Conservation (phyloP, 2,329 filamentous ascomycete genomes). For the Colletotrichum camelliae region DNA sequence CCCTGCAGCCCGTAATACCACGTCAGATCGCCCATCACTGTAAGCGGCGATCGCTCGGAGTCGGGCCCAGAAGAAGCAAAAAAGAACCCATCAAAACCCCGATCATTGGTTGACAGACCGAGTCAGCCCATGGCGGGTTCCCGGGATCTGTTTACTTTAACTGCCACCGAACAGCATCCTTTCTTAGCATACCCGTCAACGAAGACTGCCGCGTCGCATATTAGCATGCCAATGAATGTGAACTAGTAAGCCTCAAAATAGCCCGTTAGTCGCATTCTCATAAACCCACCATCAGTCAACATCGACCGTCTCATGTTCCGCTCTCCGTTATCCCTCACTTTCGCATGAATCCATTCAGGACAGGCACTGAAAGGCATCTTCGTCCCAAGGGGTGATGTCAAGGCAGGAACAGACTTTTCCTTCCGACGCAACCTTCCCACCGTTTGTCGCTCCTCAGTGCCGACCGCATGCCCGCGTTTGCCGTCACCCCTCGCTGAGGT, state of each 20-base stretch:
- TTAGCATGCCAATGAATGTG: neutral
- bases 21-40: neutral
- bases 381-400: neutral
- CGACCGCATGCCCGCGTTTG: neutral
- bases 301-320: neutral
- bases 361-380: neutral
- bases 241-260: neutral
- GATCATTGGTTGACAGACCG: neutral
- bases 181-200: neutral
- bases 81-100: neutral
- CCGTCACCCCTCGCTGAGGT: neutral
- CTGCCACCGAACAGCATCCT: neutral
- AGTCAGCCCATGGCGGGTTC: neutral
- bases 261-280: neutral
- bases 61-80: neutral
- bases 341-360: neutral
- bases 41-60: neutral
- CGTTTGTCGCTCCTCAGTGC: neutral
- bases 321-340: neutral
- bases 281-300: neutral
- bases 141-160: neutral
- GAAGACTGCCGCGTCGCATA: neutral
- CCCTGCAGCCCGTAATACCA: neutral
- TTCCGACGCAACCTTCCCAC: neutral
- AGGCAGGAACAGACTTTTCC: neutral